Percentiles rank a stretch among this genome's conserved stretches.
Conservation (phyloP, 768 basidiomycete genomes). For the Hemileccinum impolitum region DNA sequence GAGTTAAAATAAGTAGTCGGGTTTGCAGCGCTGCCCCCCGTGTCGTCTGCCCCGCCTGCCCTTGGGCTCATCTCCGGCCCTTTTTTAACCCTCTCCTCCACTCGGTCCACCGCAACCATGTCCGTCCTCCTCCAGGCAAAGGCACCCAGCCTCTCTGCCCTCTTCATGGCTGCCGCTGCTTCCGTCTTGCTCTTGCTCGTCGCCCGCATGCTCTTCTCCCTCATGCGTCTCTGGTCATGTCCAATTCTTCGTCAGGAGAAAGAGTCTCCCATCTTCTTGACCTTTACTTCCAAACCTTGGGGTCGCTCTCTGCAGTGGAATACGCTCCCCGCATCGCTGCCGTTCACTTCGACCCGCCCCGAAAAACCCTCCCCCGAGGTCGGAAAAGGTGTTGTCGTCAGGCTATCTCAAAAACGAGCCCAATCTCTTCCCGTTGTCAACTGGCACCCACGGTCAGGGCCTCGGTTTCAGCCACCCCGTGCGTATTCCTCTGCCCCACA, state of each 20-base stretch:
- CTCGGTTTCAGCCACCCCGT: constrained; percentile 33
- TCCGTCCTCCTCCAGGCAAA: constrained; percentile 32
- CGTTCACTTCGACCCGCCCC: constrained; percentile 19
- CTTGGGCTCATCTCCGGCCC: constrained; percentile 22
- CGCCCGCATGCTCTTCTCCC: constrained; percentile 27
- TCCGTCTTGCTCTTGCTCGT: constrained; percentile 29
- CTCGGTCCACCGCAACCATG: constrained; percentile 15
- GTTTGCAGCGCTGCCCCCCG: constrained; percentile 11
- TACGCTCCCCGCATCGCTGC: constrained; percentile 26
- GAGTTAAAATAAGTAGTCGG: constrained; percentile 23
- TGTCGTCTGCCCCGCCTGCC: constrained; percentile 8
- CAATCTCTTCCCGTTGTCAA: constrained; percentile 16
- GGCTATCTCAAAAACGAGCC: constrained; percentile 9
- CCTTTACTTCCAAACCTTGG: constrained; percentile 11
- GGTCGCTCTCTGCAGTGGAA: constrained; percentile 24
- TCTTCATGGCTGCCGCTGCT: constrained; percentile 31
- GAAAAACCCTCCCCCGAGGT: constrained; percentile 20
- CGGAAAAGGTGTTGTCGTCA: constrained; percentile 6
- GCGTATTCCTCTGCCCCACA: constrained; percentile 8
- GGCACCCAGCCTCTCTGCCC: constrained; percentile 26
- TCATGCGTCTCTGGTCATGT: constrained; percentile 28
- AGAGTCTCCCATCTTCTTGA: not conserved
- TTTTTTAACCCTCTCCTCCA: constrained; percentile 18
- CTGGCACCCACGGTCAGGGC: constrained; percentile 22
- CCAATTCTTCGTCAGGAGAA: constrained; percentile 16